Conservation (phyloP, 2,329 filamentous ascomycete species). For the Aspergillus chevalieri region DNA sequence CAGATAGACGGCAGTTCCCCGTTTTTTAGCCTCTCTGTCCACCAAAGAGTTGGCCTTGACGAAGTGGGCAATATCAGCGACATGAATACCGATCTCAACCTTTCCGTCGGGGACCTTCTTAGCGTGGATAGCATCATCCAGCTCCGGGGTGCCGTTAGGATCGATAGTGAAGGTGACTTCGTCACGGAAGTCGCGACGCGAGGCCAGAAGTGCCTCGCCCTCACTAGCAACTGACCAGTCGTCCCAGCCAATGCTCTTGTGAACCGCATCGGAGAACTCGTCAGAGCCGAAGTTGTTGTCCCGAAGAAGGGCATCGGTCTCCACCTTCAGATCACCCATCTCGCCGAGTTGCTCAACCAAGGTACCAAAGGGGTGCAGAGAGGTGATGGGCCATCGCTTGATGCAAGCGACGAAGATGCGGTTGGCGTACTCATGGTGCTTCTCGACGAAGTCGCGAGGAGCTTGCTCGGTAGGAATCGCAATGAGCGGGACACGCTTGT, state of each 20-base stretch:
- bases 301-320: constrained; percentile 91
- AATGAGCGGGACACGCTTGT: constrained; percentile 96
- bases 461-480: constrained; percentile 98
- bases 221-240: constrained; percentile 86
- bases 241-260: constrained; percentile 85
- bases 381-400: constrained; percentile 99
- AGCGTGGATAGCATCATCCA: constrained; percentile 89
- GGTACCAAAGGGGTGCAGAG: constrained; percentile 96
- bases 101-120: constrained; percentile 76
- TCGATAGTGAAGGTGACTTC: constrained; percentile 91
- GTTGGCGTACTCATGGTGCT: constrained; percentile 94
- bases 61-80: constrained; percentile 92
- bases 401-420: constrained; percentile 98
- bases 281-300: constrained; percentile 99
- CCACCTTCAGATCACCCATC: constrained; percentile 95
- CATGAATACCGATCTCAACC: constrained; percentile 90
- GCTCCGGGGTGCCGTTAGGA: constrained; percentile 76
- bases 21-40: constrained; percentile 95
- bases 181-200: constrained; percentile 81
- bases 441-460: constrained; percentile 95
- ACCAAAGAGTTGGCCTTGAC: constrained; percentile 94
- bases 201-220: constrained; percentile 64
- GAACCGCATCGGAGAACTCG: constrained; percentile 92
- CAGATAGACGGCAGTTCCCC: constrained; percentile 89
- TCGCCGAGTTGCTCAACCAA: constrained; percentile 93